These are phyloP conservation scores for Neocucurbitaria cava DNA, from an alignment of 2,329 filamentous ascomycete species.

Conservation along the genomic window DNA sequence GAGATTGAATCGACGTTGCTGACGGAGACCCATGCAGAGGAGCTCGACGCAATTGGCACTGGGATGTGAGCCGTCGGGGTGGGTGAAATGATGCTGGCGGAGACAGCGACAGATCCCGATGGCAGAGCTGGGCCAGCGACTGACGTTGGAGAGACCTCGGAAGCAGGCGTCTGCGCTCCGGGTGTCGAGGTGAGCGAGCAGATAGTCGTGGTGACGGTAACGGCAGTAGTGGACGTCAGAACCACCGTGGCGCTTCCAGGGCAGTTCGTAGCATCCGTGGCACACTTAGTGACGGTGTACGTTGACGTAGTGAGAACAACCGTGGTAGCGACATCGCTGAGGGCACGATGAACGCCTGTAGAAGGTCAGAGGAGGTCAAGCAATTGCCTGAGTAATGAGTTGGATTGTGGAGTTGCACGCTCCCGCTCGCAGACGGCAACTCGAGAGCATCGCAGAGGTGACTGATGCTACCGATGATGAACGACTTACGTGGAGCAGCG, in stretches of 20 bases:
- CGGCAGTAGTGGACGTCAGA: conserved; percentile 46
- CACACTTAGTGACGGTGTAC: conserved; percentile 51
- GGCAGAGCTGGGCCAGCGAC: conserved; percentile 12
- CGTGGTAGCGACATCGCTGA: conserved; percentile 41
- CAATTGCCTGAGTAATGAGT: background rate
- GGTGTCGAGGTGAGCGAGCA: conserved; percentile 41
- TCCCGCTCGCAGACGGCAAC: background rate
- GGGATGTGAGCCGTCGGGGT: conserved; percentile 4
- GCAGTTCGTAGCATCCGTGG: conserved; percentile 44
- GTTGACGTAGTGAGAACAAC: conserved; percentile 50
- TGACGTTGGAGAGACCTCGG: conserved; percentile 7
- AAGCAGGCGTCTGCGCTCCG: conserved; percentile 14
- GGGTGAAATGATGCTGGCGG: conserved; percentile 13
- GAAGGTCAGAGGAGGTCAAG: conserved; percentile 10
- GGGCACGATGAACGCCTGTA: conserved; percentile 18
- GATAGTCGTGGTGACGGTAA: conserved; percentile 52
- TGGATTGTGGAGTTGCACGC: background rate
- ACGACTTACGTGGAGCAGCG: conserved; percentile 27
- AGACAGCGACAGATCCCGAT: conserved; percentile 1
- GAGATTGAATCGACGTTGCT: conserved; percentile 1
- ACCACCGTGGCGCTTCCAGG: conserved; percentile 44
- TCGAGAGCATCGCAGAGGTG: background rate
- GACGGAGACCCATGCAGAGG: background rate
- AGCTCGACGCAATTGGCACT: background rate
- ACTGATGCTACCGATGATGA: background rate